Percentiles rank a stretch among this genome's conserved stretches.
These are phyloP conservation scores for Candida ponderosae DNA, from an alignment of 805 yeast species.

Conservation along the genomic window DNA sequence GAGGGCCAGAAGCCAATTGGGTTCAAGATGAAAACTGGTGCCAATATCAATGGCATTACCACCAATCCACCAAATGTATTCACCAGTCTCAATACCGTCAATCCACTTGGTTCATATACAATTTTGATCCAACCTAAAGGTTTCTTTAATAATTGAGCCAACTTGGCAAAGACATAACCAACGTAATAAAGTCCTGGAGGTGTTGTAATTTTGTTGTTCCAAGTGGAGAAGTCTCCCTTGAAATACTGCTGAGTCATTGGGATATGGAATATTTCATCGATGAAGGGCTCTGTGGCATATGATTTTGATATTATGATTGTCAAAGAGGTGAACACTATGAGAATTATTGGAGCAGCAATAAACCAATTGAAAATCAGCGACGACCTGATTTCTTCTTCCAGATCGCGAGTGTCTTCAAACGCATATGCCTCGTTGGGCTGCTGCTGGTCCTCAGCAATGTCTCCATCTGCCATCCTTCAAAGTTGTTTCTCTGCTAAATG, in stretches of 20 bases:
- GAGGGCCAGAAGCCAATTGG: slow-evolving; percentile 37
- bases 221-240: slow-evolving; percentile 46
- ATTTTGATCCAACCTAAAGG: slow-evolving; percentile 11
- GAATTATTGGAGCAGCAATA: slow-evolving; percentile 21
- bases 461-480: too few species aligned
- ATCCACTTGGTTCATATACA: slow-evolving; percentile 18
- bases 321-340: slow-evolving; percentile 17
- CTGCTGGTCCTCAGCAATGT: too few species aligned
- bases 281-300: slow-evolving; percentile 25
- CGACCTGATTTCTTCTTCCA: slow-evolving; percentile 18
- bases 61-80: slow-evolving; percentile 62
- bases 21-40: slow-evolving; percentile 30
- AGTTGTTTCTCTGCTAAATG: too few species aligned
- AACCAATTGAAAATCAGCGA: slow-evolving; percentile 24
- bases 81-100: slow-evolving; percentile 40
- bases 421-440: neutral
- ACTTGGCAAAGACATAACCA: slow-evolving; percentile 27
- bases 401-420: slow-evolving; percentile 6
- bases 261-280: slow-evolving; percentile 82
- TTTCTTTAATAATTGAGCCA: slow-evolving; percentile 13
- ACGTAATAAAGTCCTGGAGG: slow-evolving; percentile 85
- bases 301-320: slow-evolving; percentile 21
- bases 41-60: slow-evolving; percentile 39
- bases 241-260: slow-evolving; percentile 70
- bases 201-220: slow-evolving; percentile 92